Base-by-base conservation (phyloP, 805 yeast species). In the Vanderwaltozyma verrucispora region DNA sequence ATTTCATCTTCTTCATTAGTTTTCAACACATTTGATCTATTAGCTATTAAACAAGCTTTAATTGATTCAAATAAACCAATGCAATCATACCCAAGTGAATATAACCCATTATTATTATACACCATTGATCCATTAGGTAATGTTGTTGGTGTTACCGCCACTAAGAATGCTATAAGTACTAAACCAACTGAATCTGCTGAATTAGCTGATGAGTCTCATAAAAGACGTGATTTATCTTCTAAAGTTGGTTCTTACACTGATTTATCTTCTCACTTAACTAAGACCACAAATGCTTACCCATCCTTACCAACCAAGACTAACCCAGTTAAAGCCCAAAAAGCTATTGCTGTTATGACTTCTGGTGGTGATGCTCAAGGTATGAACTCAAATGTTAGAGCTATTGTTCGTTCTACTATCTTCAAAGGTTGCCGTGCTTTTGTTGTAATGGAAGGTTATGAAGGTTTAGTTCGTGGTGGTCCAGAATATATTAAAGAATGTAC, bases 351-450 rank as follows among this genome's bases (percentile, higher is more conserved):
- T 13, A 79, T 80, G 85, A 80, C 87, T 1, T 77, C 85, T 1
- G 88, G 88, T 41, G 88, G 88, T 49, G 88, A 80, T 53, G 79
- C 86, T 21, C 88, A 82, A 8, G 88, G 88, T 46, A 80, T 80
- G 88, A 77, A 78, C 53, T 78, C 86, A 3, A 77, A 75, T 26
- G 87, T 80, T 18, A 63, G 87, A 43, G 84, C 86, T 3, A 80
- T 80, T 32, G 77, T 80, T 4, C 62, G 88, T 41, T 71, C 85
- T 0, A 76, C 80, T n/a, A 72, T 80, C 41, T 70, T 63, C 58
- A 66, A 65, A 38, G 81, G 77, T 3, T 80, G 86, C 54, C 74
- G 72, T 49, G 77, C 77, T 1, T 80, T 65, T 54, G 86, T 78
- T 0, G 69, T 79, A 30, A 74, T 74, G 62, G 88, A 80, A 60